Conservation (phyloP, 805 yeast species). For the Cyberlindnera petersonii region DNA sequence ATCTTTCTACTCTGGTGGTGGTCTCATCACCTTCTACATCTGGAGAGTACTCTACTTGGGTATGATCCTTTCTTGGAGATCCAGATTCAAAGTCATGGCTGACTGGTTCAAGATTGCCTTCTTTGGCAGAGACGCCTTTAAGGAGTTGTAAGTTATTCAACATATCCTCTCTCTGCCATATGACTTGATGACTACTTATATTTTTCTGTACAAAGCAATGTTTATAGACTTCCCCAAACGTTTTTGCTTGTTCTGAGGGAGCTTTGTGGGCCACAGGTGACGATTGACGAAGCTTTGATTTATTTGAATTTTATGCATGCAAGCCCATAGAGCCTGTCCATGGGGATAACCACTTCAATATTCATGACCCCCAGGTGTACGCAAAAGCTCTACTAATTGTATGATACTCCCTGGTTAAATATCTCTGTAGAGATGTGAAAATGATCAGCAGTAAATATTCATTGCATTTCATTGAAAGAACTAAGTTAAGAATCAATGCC, state of each 20-base stretch:
- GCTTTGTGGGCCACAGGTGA: no score
- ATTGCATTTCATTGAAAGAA: no score
- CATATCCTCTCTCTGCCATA: not conserved
- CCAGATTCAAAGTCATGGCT: conserved; percentile 76
- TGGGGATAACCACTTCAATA: not conserved
- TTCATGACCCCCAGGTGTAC: conserved; percentile 1
- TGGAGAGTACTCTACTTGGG: conserved; percentile 91
- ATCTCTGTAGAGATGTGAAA: no score
- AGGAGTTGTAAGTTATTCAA: conserved; percentile 49
- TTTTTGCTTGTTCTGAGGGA: not conserved
- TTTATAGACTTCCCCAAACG: conserved; percentile 1
- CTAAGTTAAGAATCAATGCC: no score
- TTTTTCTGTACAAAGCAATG: not conserved
- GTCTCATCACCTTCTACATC: conserved; percentile 80
- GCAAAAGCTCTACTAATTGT: no score
- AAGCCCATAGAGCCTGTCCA: not conserved
- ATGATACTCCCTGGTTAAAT: no score
- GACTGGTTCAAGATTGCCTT: conserved; percentile 87
- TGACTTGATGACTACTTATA: conserved; percentile 1
- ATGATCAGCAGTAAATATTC: no score
- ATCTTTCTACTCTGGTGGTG: conserved; percentile 82
- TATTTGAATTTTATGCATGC: not conserved
- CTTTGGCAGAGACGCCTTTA: conserved; percentile 91
- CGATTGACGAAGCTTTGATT: conserved; percentile 1
- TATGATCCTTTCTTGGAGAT: conserved; percentile 85